These are phyloP conservation scores for Peziza echinospora DNA, from an alignment of 495 filamentous ascomycete genomes.

Conservation along the genomic window DNA sequence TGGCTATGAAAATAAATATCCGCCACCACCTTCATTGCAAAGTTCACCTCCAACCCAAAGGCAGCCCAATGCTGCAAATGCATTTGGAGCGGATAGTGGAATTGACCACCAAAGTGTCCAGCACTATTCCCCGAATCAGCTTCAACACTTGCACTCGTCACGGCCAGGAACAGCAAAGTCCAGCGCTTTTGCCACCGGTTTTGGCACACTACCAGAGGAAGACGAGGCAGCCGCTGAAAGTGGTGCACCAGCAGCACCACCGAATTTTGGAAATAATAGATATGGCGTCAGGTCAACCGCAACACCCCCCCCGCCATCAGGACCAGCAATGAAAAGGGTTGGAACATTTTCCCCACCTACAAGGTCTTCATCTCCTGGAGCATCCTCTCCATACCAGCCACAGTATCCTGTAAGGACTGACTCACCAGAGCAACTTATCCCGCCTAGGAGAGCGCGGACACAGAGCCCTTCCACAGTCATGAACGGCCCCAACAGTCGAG, in stretches of 20 bases:
- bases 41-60: neutral
- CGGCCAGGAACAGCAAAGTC: conserved; percentile 16
- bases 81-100: neutral
- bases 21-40: conserved; percentile 25
- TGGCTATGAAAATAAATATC: conserved; percentile 30
- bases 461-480: conserved; percentile 43
- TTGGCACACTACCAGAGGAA: conserved; percentile 18
- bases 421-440: conserved; percentile 22
- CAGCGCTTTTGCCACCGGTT: conserved; percentile 6
- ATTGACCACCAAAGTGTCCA: conserved; percentile 1
- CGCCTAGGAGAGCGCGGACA: conserved; percentile 58
- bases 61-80: neutral
- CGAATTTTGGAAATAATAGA: neutral
- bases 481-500: conserved; percentile 4
- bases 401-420: conserved; percentile 19
- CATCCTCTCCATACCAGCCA: conserved; percentile 25
- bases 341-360: conserved; percentile 23
- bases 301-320: conserved; percentile 5
- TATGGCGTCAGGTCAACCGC: neutral
- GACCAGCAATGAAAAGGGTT: neutral
- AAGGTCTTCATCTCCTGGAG: conserved; percentile 34
- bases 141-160: conserved; percentile 15
- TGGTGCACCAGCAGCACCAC: conserved; percentile 1
- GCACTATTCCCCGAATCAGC: conserved; percentile 5
- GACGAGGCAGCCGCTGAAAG: conserved; percentile 9